Conservation (phyloP, 2,329 filamentous ascomycete genomes). For the Xylaria sp. region DNA sequence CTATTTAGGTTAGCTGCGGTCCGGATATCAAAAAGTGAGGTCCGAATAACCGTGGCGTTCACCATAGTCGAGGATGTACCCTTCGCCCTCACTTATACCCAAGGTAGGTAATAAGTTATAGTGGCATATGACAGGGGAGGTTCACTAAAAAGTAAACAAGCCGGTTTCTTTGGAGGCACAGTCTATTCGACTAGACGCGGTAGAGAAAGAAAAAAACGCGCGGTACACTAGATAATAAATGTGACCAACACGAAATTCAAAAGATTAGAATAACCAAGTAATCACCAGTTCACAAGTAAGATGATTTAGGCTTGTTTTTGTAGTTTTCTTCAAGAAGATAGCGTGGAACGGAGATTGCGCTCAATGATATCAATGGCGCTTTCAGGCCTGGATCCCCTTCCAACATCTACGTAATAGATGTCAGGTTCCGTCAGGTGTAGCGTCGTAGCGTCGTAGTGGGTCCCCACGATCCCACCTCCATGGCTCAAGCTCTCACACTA, state of each 20-base stretch:
- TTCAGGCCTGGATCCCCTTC: conserved; percentile 4
- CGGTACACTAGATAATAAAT: not conserved
- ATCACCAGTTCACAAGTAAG: too few relatives aligned
- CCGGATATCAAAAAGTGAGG: too few relatives aligned
- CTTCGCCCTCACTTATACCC: not conserved
- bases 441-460: not conserved
- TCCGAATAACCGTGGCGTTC: too few relatives aligned
- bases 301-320: not conserved
- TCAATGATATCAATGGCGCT: conserved; percentile 38
- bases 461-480: conserved; percentile 11
- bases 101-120: not conserved
- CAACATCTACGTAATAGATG: conserved; percentile 30
- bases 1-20: too few relatives aligned
- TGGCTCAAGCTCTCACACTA: not conserved
- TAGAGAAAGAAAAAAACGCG: too few relatives aligned
- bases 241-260: not conserved
- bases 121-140: not conserved
- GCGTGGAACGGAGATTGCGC: conserved; percentile 8
- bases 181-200: too few relatives aligned
- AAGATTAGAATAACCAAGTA: not conserved
- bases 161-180: not conserved
- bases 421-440: conserved; percentile 15
- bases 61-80: conserved; percentile 14
- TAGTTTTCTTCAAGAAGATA: not conserved
- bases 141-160: not conserved